phyloP scores from a whole-genome alignment of 805 yeast genomes.

The Candida verbasci region DNA sequence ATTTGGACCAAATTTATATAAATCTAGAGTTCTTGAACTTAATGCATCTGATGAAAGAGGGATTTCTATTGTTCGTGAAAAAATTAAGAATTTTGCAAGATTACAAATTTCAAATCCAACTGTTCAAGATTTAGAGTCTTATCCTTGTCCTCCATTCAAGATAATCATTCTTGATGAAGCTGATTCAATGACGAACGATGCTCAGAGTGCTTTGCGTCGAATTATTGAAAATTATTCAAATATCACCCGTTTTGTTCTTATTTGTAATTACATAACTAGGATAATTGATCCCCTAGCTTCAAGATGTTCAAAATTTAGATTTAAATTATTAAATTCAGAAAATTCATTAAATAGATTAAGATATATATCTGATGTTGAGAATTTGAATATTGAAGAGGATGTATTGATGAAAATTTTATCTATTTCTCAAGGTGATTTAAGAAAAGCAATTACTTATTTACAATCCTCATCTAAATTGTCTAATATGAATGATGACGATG shows the following conservation, averaged over 20 bases:
- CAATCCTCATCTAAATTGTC: conserved; percentile 68
- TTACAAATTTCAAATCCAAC: conserved; percentile 78
- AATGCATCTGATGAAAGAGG: conserved; percentile 94
- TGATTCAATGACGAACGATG: conserved; percentile 96
- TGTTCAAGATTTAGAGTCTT: conserved; percentile 58
- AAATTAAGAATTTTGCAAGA: conserved; percentile 82
- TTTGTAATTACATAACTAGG: conserved; percentile 94
- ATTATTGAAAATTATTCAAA: conserved; percentile 63
- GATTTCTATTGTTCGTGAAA: conserved; percentile 79
- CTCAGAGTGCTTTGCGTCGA: conserved; percentile 91
- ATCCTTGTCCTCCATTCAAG: conserved; percentile 97
- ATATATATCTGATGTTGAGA: conserved; percentile 48
- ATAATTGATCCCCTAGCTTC: conserved; percentile 96
- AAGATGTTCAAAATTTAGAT: conserved; percentile 92
- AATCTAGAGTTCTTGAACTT: conserved; percentile 70
- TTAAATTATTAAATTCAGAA: conserved; percentile 66
- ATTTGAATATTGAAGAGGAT: conserved; percentile 36
- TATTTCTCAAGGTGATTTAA: conserved; percentile 85
- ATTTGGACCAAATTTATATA: conserved; percentile 65
- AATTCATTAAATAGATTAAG: conserved; percentile 68
- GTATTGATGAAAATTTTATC: conserved; percentile 60
- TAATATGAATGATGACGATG: conserved; percentile 20
- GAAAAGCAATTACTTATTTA: conserved; percentile 85
- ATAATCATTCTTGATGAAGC: conserved; percentile 92
- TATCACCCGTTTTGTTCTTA: conserved; percentile 85